Evolutionary conservation across 768 basidiomycete species (phyloP).

Genomic region (Phanerochaete carnosa): DNA sequence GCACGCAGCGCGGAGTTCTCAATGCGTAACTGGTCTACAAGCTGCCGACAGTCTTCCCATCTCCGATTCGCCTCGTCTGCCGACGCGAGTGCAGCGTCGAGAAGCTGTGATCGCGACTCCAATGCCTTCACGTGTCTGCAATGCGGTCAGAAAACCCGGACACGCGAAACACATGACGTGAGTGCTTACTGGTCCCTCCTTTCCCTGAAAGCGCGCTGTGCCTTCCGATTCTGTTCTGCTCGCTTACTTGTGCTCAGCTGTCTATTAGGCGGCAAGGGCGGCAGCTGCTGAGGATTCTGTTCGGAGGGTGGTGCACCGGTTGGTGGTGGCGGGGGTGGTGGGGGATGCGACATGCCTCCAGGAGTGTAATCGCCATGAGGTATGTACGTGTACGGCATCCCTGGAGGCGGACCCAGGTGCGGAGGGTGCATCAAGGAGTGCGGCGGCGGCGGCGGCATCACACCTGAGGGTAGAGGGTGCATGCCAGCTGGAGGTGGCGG

Average conservation of each 20-base stretch:
- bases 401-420: conserved; percentile 21
- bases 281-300: conserved; percentile 13
- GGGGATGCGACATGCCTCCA: conserved; percentile 40
- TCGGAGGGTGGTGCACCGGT: conserved; percentile 21
- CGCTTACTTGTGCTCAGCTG: conserved; percentile 78
- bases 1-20: conserved; percentile 80
- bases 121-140: conserved; percentile 82
- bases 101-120: conserved; percentile 79
- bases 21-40: conserved; percentile 83
- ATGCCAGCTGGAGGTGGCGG: conserved; percentile 36
- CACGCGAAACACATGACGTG: background rate
- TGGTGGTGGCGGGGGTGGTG: conserved; percentile 24
- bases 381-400: conserved; percentile 37
- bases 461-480: conserved; percentile 38
- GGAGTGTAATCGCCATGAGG: conserved; percentile 50
- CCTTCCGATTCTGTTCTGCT: conserved; percentile 93
- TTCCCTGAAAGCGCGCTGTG: conserved; percentile 88
- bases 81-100: conserved; percentile 81
- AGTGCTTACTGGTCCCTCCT: conserved; percentile 79
- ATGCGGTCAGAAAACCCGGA: background rate
- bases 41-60: conserved; percentile 87
- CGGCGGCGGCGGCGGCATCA: conserved; percentile 40
- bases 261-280: conserved; percentile 33
- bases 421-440: conserved; percentile 28
- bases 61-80: conserved; percentile 87